Evolutionary conservation across 2,329 filamentous ascomycete genomes (phyloP), one percentile per base, ranked within the genome.

Genomic region (Penicillium brasilianum): DNA sequence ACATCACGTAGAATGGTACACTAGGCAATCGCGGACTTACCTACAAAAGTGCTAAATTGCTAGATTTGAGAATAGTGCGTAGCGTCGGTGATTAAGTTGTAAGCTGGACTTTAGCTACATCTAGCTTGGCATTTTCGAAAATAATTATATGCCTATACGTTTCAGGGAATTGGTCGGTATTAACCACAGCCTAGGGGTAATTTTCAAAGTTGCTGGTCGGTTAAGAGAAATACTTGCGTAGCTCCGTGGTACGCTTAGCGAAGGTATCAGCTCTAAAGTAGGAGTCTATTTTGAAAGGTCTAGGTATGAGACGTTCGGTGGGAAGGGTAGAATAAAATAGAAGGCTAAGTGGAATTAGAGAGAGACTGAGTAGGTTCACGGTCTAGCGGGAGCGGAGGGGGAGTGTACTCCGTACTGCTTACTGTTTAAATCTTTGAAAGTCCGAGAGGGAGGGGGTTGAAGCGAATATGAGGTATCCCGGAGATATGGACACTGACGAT

Each of bases 11-110:
- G 58, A 28, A 73, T 71, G 6, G 67, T 67, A 20, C 62, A 66
- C 63, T 63, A 78, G 1, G 69, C 71, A 13, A 80, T 63, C 2
- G 77, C 76, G 1, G 76, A 78, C 53, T 70, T 73, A 32, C 77
- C 76, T 9, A 78, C 68, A 44, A 75, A 78, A 14, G 72, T 73
- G 30, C 75, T 75, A 20, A 77, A 72, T 59, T 73, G 30, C 75
- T 75, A 20, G 77, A 72, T 59, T 78, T 76, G 32, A 79, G 64
- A 16, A 79, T 58, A 1, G 69, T 65, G 22, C 70, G 73, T 2
- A 76, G 75, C n/a, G 67, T 57, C 3, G 68, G 64, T 0, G 68
- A 56, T 55, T 74, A 63, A 9, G 63, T 58, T 1, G 55, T 30
- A 1, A 77, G 62, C 9, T 64, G 65, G 8, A 58, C 55, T 36